Conservation (phyloP, 129 eudicot genomes). For the Chrysanthemum lavandulifolium region DNA sequence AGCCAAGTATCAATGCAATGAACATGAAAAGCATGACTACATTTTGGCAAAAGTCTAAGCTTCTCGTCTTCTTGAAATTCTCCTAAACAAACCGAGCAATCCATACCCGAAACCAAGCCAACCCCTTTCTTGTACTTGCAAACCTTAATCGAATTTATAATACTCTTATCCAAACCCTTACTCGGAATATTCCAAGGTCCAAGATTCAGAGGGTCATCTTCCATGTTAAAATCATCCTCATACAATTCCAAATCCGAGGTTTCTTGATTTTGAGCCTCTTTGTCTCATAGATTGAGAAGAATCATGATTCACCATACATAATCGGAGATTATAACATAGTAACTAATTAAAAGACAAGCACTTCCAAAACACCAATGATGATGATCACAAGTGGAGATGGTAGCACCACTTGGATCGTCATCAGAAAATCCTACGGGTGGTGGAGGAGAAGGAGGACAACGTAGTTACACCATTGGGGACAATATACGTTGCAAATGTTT, state of each 20-base stretch:
- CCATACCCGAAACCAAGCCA: slow-evolving; percentile 36
- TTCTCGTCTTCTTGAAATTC: slow-evolving; percentile 68
- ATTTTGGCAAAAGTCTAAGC: slow-evolving; percentile 69
- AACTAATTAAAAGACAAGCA: slow-evolving; percentile 69
- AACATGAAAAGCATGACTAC: slow-evolving; percentile 75
- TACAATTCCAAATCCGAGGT: slow-evolving; percentile 26
- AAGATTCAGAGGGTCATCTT: slow-evolving; percentile 41
- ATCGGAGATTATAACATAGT: slow-evolving; percentile 69
- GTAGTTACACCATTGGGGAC: slow-evolving; percentile 76
- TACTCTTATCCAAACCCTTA: slow-evolving; percentile 54
- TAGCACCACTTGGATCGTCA: slow-evolving; percentile 39
- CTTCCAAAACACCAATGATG: slow-evolving; percentile 65
- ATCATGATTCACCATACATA: slow-evolving; percentile 39
- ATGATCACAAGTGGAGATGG: slow-evolving; percentile 69
- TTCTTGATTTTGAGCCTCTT: slow-evolving; percentile 29
- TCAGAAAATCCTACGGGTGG: slow-evolving; percentile 51
- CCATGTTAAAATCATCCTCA: slow-evolving; percentile 34
- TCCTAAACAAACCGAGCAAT: slow-evolving; percentile 68
- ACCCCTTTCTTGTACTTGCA: slow-evolving; percentile 65
- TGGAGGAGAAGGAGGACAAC: slow-evolving; percentile 62
- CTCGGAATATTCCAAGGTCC: slow-evolving; percentile 49
- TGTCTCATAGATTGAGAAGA: slow-evolving; percentile 23
- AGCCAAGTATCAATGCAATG: slow-evolving; percentile 79
- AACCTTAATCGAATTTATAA: slow-evolving; percentile 50
- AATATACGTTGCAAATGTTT: slow-evolving; percentile 63